A percentile compares a stretch with the other conserved stretches of the same genome.
phyloP scores from a whole-genome alignment of 495 filamentous ascomycete species.

The Apodospora peruviana region DNA sequence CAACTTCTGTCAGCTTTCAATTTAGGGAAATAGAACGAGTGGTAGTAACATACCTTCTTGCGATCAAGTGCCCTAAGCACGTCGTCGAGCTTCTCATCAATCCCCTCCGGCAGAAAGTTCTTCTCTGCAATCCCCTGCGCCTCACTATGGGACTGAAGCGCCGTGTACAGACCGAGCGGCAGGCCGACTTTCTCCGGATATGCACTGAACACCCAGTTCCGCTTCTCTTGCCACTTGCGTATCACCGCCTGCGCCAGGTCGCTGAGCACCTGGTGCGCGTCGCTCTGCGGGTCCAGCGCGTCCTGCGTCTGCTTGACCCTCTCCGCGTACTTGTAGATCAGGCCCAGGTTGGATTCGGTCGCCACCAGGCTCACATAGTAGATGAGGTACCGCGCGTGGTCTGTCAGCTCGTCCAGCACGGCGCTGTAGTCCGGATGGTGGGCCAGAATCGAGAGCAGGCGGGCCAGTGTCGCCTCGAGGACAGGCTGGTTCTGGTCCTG shows the following conservation, averaged over 20 bases:
- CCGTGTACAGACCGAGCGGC: conserved; percentile 69
- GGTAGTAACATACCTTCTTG: conserved; percentile 41
- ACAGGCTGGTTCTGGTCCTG: conserved; percentile 50
- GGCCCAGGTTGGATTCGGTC: conserved; percentile 75
- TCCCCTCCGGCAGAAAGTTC: conserved; percentile 73
- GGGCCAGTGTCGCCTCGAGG: conserved; percentile 80
- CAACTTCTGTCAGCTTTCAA: neutral
- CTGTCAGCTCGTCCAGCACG: conserved; percentile 61
- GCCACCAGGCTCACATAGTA: conserved; percentile 83
- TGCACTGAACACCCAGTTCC: conserved; percentile 71
- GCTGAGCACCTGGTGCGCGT: conserved; percentile 78
- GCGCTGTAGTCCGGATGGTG: conserved; percentile 89
- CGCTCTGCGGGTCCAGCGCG: conserved; percentile 56
- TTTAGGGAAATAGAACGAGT: neutral
- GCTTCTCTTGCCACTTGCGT: conserved; percentile 72
- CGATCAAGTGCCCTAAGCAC: conserved; percentile 50
- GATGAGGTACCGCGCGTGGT: conserved; percentile 79
- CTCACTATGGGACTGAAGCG: conserved; percentile 66
- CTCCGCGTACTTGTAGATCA: conserved; percentile 90
- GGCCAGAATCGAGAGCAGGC: conserved; percentile 79
- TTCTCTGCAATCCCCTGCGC: conserved; percentile 80
- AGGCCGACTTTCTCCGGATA: conserved; percentile 77
- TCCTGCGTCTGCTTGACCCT: conserved; percentile 87
- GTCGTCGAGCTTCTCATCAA: conserved; percentile 71
- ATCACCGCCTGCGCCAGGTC: conserved; percentile 83